Evolutionary conservation across 2,329 filamentous ascomycete species (phyloP), one percentile per base, ranked within the genome.

Genomic region (Verticillium zaregamsianum): DNA sequence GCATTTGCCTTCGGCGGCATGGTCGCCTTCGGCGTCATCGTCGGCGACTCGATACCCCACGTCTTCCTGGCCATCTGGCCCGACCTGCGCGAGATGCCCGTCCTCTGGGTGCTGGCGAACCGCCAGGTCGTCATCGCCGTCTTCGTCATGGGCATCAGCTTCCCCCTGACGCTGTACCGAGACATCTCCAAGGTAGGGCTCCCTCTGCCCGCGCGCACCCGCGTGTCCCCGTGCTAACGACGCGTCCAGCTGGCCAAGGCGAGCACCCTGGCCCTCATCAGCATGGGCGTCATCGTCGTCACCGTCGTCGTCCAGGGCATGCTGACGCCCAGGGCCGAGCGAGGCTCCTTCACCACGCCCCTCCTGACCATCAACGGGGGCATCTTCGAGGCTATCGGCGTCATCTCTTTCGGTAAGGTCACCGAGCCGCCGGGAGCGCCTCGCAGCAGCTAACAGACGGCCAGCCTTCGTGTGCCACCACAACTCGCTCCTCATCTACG

Each of bases 1-100:
- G 90, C 92, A 32, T 99, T 99, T 82, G 95, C 95, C 3, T 99
- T 98, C 80, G 95, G 95, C 61, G 95, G 95, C 66, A 99, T 99
- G 95, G 87, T 99, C 61, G 95, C 95, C 15, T 99, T 98, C 75
- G 95, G 93, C 67, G 93, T 99, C 70, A 97, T 99, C 70, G 91
- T 99, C 11, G 95, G 95, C 63, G 95, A 99, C 74, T 93, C 92
- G 1, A 97, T 99, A 71, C 95, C 95, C 3, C 92, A 93, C 73
- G 95, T 99, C 57, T 75, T 98, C 70, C 79, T 82, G 57, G 92
- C 93, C 5, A 76, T 97, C 5, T 97, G 94, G 79, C 93, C 95
- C 0, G 86, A 85, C 3, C 73, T 98, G 63, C 77, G 80, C 45
- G 80, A 87, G 33, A 87, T 90, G 73, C 87, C 92, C 0, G 90